Percentiles rank a stretch among this genome's conserved stretches.
These are phyloP conservation scores for Galerina sulciceps DNA, from an alignment of 768 basidiomycete species.

Conservation along the genomic window DNA sequence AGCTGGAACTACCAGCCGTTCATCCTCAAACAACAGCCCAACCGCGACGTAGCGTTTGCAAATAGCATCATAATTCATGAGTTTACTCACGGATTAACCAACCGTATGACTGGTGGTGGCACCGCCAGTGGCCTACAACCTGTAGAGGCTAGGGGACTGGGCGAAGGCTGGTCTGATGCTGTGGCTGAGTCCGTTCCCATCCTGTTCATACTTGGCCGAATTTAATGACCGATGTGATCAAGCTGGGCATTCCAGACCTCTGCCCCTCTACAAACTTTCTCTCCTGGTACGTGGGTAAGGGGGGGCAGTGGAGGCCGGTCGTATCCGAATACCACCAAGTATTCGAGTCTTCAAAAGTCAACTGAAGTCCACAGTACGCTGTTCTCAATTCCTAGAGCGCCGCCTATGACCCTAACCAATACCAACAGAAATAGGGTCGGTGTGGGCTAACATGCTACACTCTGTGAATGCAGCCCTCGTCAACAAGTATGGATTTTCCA, in stretches of 20 bases:
- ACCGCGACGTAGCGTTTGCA: conserved; percentile 65
- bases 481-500: conserved; percentile 33
- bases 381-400: background rate
- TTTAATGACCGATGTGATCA: no score
- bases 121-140: conserved; percentile 65
- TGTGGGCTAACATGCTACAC: conserved; percentile 49
- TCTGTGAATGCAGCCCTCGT: conserved; percentile 45
- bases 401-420: background rate
- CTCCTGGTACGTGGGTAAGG: no score
- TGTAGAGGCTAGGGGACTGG: conserved; percentile 67
- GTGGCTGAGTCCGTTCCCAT: conserved; percentile 39
- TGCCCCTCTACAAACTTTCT: no score
- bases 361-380: conserved; percentile 49
- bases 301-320: conserved; percentile 27
- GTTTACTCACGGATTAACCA: conserved; percentile 50
- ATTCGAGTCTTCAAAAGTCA: conserved; percentile 32
- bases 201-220: background rate
- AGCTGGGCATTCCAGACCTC: no score
- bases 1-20: background rate
- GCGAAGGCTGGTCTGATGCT: conserved; percentile 70
- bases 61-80: conserved; percentile 58
- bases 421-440: conserved; percentile 51
- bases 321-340: conserved; percentile 47
- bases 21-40: conserved; percentile 32
- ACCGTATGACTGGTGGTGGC: conserved; percentile 55